phyloP scores from a whole-genome alignment of 176 grass and related monocot genomes.

The Alloteropsis semialata region DNA sequence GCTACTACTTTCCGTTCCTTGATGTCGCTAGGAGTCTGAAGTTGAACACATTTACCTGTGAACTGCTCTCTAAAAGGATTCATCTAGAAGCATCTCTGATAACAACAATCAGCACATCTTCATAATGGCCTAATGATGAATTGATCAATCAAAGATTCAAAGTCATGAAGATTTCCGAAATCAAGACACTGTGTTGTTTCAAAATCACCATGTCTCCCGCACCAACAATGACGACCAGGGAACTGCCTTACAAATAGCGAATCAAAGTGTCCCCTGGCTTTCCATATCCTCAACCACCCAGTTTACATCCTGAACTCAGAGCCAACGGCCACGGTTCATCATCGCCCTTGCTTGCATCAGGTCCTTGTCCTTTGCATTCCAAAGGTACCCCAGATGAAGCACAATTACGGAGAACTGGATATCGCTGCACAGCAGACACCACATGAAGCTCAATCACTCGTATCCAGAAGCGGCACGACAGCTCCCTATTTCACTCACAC shows the following conservation, averaged over 20 bases:
- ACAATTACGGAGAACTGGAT: slow-evolving; percentile 6
- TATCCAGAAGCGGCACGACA: slow-evolving; percentile 5
- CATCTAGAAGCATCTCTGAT: neutral
- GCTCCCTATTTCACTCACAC: too few species aligned
- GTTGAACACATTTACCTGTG: neutral
- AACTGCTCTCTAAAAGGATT: neutral
- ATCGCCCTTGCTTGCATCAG: neutral
- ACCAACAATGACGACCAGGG: neutral
- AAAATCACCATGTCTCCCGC: neutral
- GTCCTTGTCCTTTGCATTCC: neutral
- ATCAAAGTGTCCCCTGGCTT: neutral
- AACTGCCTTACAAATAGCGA: neutral
- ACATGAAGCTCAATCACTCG: too few species aligned
- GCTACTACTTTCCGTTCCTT: neutral
- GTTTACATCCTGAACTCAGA: slow-evolving; percentile 10
- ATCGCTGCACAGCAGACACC: neutral
- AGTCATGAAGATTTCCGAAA: neutral
- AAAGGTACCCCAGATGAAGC: neutral
- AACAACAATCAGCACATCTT: neutral
- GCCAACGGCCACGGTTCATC: slow-evolving; percentile 12
- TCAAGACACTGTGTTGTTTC: neutral
- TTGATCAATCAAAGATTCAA: too few species aligned
- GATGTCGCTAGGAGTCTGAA: neutral
- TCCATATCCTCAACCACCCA: slow-evolving; percentile 38
- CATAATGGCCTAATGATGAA: neutral